Conservation (phyloP, 495 filamentous ascomycete species). For the Geopyxis carbonaria region DNA sequence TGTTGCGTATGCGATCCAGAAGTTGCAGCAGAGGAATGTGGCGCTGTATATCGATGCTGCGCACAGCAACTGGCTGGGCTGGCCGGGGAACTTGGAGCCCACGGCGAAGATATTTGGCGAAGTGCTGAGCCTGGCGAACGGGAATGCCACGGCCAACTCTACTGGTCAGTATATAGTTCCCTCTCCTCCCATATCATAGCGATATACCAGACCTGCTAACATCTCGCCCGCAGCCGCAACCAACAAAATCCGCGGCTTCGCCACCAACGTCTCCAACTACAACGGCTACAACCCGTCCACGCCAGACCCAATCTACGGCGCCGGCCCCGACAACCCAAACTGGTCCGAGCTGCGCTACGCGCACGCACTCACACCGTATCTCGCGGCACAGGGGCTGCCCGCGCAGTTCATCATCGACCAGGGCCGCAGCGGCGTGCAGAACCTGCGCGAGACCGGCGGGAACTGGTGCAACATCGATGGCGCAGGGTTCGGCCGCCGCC, state of each 20-base stretch:
- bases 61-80: constrained; percentile 22
- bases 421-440: constrained; percentile 14
- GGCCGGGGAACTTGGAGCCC: constrained; percentile 14
- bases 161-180: too few species aligned
- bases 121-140: constrained; percentile 34
- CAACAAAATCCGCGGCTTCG: constrained; percentile 13
- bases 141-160: background rate
- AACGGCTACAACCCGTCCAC: constrained; percentile 14
- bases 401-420: constrained; percentile 40
- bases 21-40: constrained; percentile 41
- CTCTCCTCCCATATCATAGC: too few species aligned
- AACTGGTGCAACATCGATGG: constrained; percentile 43
- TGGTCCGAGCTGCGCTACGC: constrained; percentile 39
- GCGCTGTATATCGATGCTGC: constrained; percentile 48
- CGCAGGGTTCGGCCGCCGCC: constrained; percentile 38
- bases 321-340: constrained; percentile 26
- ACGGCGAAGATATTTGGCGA: constrained; percentile 35
- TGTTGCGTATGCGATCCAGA: constrained; percentile 39
- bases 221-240: constrained; percentile 9
- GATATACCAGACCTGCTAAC: too few species aligned
- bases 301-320: constrained; percentile 13
- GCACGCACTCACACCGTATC: constrained; percentile 33
- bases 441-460: constrained; percentile 31
- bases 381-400: constrained; percentile 33
- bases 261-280: constrained; percentile 23